These are phyloP conservation scores for Rhodotorula sp. DNA, from an alignment of 1,284 basidiomycete species.

Conservation along the genomic window DNA sequence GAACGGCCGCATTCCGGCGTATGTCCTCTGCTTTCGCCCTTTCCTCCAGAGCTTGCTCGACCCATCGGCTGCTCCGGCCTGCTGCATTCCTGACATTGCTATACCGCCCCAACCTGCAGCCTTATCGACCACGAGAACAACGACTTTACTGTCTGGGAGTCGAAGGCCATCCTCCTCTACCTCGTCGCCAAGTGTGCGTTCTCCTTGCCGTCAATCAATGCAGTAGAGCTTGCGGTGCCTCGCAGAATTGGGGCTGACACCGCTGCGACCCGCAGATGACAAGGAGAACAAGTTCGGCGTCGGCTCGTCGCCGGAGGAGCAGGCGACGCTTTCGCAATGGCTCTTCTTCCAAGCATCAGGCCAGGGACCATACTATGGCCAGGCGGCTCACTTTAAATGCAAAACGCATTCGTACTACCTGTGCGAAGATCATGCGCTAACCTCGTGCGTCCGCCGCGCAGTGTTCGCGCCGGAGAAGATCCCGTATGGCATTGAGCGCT, in stretches of 20 bases:
- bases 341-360: conserved; percentile 31
- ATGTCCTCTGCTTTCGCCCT: background rate
- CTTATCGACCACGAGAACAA: conserved; percentile 52
- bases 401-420: no score
- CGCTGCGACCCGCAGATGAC: conserved; percentile 43
- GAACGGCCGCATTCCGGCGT: conserved; percentile 51
- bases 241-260: background rate
- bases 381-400: conserved; percentile 46
- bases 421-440: background rate
- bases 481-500: conserved; percentile 47
- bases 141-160: conserved; percentile 51
- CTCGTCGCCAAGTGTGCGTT: conserved; percentile 47
- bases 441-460: background rate
- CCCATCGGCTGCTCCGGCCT: no score
- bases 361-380: conserved; percentile 30
- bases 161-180: conserved; percentile 51
- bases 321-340: conserved; percentile 40
- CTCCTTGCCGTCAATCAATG: no score
- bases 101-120: background rate
- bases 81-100: no score
- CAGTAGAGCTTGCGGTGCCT: background rate
- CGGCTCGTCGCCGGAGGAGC: conserved; percentile 40
- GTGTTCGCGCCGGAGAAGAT: conserved; percentile 36
- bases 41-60: background rate
- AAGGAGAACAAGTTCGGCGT: conserved; percentile 49